Evolutionary conservation across 495 filamentous ascomycete species (phyloP), one percentile per base, ranked within the genome.

Genomic region (Xeromyces bisporus): DNA sequence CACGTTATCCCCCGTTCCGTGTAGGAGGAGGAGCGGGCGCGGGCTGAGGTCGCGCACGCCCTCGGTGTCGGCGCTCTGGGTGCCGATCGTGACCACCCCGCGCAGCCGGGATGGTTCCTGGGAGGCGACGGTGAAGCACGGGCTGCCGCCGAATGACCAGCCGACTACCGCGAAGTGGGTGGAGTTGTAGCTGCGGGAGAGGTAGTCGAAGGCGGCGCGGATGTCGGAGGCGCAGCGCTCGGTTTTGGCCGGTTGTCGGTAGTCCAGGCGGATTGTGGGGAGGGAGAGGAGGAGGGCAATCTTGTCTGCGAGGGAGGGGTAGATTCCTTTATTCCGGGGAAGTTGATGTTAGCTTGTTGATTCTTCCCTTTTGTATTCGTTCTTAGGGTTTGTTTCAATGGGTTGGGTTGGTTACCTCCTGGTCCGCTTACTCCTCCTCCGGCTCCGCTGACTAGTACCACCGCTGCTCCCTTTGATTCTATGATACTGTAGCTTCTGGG

Each of bases 11-110:
- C 41, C 48, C 12, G 47, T 51, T 1, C 55, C 61, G 35, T 64
- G 58, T 15, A 62, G 25, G 12, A 64, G 18, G 20, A 58, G 29
- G 15, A 61, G 13, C 7, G 56, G 57, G 17, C 47, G 26, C 1
- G 49, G 56, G 15, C 41, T 36, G 3, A 61, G 33, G 68, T 89
- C 53, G 66, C 80, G 50, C 83, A 91, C 63, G 79, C 81, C 43
- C 76, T 89, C 44, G 75, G 83, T 64, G 73, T 86, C 23, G 69
- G 77, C 50, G 68, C 79, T 49, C 61, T 87, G 40, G 55, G 70
- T 43, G 0, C 55, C 56, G 0, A 59, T 44, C 1, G 51, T 56
- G 3, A 55, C 54, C 11, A 54, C 51, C 5, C 56, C 55, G 6
- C 44, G 28, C 7, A 62, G 47, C 1, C 55, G 42, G 5, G 32